Evolutionary conservation across 768 basidiomycete species (phyloP).

Genomic region (Aureoboletus auriporus): DNA sequence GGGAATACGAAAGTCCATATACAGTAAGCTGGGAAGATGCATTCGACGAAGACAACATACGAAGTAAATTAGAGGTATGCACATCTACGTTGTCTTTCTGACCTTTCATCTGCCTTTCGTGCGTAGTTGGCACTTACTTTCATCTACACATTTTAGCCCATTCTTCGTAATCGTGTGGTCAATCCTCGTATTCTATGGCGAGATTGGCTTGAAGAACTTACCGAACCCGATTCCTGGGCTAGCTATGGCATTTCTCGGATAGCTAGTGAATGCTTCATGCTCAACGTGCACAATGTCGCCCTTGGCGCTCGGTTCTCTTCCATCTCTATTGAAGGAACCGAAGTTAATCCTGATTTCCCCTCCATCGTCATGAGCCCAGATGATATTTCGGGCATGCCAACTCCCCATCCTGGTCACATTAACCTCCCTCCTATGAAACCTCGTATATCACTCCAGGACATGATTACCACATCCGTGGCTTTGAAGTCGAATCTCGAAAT

Average conservation of each 20-base stretch:
- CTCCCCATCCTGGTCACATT: conserved; percentile 33
- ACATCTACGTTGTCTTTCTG: background rate
- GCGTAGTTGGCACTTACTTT: background rate
- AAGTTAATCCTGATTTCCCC: conserved; percentile 3
- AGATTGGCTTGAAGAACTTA: conserved; percentile 61
- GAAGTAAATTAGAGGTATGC: conserved; percentile 68
- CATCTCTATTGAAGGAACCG: background rate
- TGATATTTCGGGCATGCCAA: conserved; percentile 22
- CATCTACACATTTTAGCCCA: conserved; percentile 37
- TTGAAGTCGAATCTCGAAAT: conserved; percentile 69
- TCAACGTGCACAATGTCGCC: conserved; percentile 56
- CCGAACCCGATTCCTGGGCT: conserved; percentile 63
- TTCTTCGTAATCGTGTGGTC: conserved; percentile 68
- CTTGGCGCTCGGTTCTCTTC: conserved; percentile 37
- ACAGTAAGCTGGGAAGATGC: conserved; percentile 67
- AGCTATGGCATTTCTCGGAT: conserved; percentile 59
- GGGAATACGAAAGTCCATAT: conserved; percentile 53
- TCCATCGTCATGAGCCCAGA: conserved; percentile 14
- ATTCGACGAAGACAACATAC: conserved; percentile 65
- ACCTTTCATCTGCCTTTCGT: background rate
- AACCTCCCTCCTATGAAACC: conserved; percentile 29
- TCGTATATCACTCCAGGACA: conserved; percentile 66
- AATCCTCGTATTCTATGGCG: conserved; percentile 71
- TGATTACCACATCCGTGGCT: conserved; percentile 68
- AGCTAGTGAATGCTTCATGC: conserved; percentile 63